A percentile compares a stretch with the other conserved stretches of the same genome.
phyloP scores from a whole-genome alignment of 2,329 filamentous ascomycete genomes.

The Pseudogymnoascus sp. region DNA sequence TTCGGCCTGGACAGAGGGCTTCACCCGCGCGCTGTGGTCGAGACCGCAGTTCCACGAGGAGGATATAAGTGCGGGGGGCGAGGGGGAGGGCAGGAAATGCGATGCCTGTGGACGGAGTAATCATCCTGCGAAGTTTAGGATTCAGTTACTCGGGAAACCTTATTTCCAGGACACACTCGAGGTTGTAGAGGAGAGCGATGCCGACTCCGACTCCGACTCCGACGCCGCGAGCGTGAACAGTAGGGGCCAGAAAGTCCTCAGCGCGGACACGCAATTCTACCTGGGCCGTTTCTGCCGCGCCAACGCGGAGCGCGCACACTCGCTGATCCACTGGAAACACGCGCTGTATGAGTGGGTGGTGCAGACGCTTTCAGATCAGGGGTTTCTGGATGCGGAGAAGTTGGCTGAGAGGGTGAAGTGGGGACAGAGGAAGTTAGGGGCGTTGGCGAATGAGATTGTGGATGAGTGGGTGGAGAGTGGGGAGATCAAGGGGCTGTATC shows the following conservation, averaged over 20 bases:
- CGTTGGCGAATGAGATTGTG: constrained; percentile 55
- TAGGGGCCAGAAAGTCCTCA: constrained; percentile 39
- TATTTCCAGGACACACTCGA: constrained; percentile 61
- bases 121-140: constrained; percentile 58
- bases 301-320: constrained; percentile 63
- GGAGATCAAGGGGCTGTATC: constrained; percentile 54
- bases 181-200: constrained; percentile 44
- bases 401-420: constrained; percentile 53
- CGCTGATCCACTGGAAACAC: constrained; percentile 67
- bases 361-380: constrained; percentile 49
- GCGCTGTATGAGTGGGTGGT: constrained; percentile 67
- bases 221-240: constrained; percentile 33
- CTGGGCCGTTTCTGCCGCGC: constrained; percentile 50
- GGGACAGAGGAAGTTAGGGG: constrained; percentile 50
- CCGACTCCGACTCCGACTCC: constrained; percentile 30
- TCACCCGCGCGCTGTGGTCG: constrained; percentile 56
- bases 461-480: constrained; percentile 53
- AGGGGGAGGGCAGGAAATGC: constrained; percentile 44
- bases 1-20: constrained; percentile 59
- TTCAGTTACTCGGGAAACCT: constrained; percentile 56
- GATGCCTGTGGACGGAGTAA: constrained; percentile 62
- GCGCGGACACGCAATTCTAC: constrained; percentile 40
- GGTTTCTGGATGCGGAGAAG: constrained; percentile 48
- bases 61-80: constrained; percentile 32
- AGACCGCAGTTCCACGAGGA: constrained; percentile 53